Percentiles rank a stretch among this genome's conserved stretches.
Conservation (phyloP, 495 filamentous ascomycete genomes). For the Terfezia boudieri region DNA sequence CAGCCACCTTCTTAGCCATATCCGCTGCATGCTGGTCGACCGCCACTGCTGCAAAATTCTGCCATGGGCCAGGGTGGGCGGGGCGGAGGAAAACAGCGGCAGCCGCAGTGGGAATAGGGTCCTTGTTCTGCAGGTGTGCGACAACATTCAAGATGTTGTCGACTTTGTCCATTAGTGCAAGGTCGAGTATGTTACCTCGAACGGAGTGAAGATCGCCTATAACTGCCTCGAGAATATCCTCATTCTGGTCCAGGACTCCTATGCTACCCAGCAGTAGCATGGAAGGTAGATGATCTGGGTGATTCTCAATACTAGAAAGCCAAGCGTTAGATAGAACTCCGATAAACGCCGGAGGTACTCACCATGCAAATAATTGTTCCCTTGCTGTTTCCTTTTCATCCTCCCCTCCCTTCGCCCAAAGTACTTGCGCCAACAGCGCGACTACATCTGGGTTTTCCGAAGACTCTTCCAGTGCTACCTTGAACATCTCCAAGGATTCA, state of each 20-base stretch:
- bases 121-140: conserved; percentile 24
- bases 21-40: conserved; percentile 37
- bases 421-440: conserved; percentile 67
- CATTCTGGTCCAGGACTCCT: conserved; percentile 55
- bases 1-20: conserved; percentile 67
- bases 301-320: conserved; percentile 33
- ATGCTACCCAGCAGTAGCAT: conserved; percentile 62
- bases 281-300: conserved; percentile 53
- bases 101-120: conserved; percentile 32
- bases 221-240: conserved; percentile 58
- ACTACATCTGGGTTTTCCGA: conserved; percentile 59
- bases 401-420: conserved; percentile 73
- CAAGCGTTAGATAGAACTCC: neutral
- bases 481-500: conserved; percentile 54
- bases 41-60: conserved; percentile 33
- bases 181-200: neutral
- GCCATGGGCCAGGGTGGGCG: conserved; percentile 54
- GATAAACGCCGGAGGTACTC: neutral
- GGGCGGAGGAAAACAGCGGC: conserved; percentile 59
- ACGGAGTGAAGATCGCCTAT: conserved; percentile 36
- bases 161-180: conserved; percentile 22
- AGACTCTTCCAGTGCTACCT: conserved; percentile 58
- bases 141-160: conserved; percentile 36
- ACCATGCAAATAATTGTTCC: conserved; percentile 48
- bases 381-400: conserved; percentile 52